Conservation (phyloP, 331 rosid genomes). For the Ulmus americana region DNA sequence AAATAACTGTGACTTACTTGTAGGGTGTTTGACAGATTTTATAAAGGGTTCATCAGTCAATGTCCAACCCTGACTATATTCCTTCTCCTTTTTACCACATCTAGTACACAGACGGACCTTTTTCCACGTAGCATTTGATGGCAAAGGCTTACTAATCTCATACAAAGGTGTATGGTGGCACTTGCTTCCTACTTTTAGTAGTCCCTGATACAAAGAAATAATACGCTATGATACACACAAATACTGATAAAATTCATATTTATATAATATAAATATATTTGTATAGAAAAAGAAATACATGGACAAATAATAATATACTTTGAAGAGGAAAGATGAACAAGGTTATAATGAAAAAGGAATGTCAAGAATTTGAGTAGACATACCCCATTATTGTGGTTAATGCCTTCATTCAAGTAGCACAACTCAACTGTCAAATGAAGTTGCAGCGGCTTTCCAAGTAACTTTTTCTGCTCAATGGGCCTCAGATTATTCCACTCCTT, state of each 20-base stretch:
- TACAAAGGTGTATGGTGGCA: slow-evolving; percentile 69
- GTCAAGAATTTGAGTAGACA: slow-evolving; percentile 8
- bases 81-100: slow-evolving; percentile 70
- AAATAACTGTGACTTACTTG: slow-evolving; percentile 43
- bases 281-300: background rate
- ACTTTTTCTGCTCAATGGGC: slow-evolving; percentile 66
- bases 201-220: slow-evolving; percentile 47
- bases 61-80: slow-evolving; percentile 82
- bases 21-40: slow-evolving; percentile 83
- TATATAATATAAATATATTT: background rate
- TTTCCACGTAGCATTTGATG: slow-evolving; percentile 71
- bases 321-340: background rate
- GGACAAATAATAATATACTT: background rate
- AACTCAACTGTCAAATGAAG: slow-evolving; percentile 74
- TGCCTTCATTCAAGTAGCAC: slow-evolving; percentile 71
- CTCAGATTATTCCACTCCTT: slow-evolving; percentile 77
- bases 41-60: slow-evolving; percentile 74
- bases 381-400: slow-evolving; percentile 65
- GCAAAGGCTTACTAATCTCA: slow-evolving; percentile 78
- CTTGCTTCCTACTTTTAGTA: slow-evolving; percentile 76
- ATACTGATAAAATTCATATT: slow-evolving; percentile 1
- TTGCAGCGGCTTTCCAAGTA: slow-evolving; percentile 81
- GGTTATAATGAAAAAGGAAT: slow-evolving; percentile 11
- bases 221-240: background rate
- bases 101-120: slow-evolving; percentile 55